phyloP scores from a whole-genome alignment of 371 early-diverging fungal genomes.

The Rhizopus delemar region DNA sequence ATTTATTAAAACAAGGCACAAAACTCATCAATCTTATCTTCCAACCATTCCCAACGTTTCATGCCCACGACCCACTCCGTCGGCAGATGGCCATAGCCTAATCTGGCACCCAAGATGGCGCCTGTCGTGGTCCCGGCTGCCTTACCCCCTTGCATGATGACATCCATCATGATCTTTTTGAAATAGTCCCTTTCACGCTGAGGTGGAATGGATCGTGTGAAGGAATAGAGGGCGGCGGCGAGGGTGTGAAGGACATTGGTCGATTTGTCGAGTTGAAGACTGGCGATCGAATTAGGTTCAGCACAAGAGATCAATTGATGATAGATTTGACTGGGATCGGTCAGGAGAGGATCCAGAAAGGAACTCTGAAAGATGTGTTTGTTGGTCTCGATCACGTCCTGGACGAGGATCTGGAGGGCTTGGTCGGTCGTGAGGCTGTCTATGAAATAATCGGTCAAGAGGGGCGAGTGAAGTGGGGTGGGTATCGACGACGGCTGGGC shows the following conservation, averaged over 20 bases:
- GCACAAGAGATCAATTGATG: slow-evolving; percentile 45
- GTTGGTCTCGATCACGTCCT: slow-evolving; percentile 53
- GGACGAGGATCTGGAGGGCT: slow-evolving; percentile 41
- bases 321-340: slow-evolving; percentile 40
- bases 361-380: slow-evolving; percentile 50
- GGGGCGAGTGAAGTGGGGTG: slow-evolving; percentile 17
- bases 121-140: slow-evolving; percentile 68
- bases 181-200: slow-evolving; percentile 46
- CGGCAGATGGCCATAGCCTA: slow-evolving; percentile 54
- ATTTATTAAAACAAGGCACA: slow-evolving; percentile 34
- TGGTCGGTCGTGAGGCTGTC: slow-evolving; percentile 39
- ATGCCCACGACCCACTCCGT: slow-evolving; percentile 59
- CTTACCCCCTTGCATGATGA: slow-evolving; percentile 66
- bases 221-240: slow-evolving; percentile 55
- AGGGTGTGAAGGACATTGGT: slow-evolving; percentile 62
- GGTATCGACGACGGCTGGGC: slow-evolving; percentile 20
- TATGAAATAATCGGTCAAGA: slow-evolving; percentile 14
- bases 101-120: slow-evolving; percentile 62
- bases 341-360: slow-evolving; percentile 39
- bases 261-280: slow-evolving; percentile 43
- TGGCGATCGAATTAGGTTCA: slow-evolving; percentile 13
- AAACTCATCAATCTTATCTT: slow-evolving; percentile 50
- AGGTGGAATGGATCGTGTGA: slow-evolving; percentile 44
- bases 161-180: slow-evolving; percentile 52
- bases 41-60: slow-evolving; percentile 57